Base-by-base conservation (phyloP, 2,329 filamentous ascomycete genomes). In the Blastomyces silverae region DNA sequence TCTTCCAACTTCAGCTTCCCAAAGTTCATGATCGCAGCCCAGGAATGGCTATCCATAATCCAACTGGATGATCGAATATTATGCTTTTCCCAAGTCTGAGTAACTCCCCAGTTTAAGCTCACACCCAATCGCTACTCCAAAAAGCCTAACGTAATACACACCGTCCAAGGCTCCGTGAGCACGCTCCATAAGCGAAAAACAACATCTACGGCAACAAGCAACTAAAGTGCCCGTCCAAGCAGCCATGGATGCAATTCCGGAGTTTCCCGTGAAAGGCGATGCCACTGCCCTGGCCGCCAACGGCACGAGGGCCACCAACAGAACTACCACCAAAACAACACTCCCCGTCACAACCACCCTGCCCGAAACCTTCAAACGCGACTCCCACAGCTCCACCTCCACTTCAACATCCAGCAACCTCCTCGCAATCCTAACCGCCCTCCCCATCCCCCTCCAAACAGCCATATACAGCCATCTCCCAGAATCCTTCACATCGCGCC, bases 401-500 rank as follows among this genome's bases (percentile, higher is more conserved):
- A 57, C 17, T 0, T 37, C 55, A 15, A 34, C 55, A n/a, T 57
- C 31, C 3, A 37, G 13, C 34, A 57, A n/a, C 55, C 20, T 57
- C n/a, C 31, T 25, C 56, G 31, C 56, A 13, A 11, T 2, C n/a
- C 20, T 42, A 15, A 2, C 34, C 34, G n/a, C 37, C n/a, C 56
- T 44, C 34, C 20, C 39, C 6, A 34, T 17, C 15, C 10, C 53
- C 17, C 15, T 42, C 42, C 56, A 55, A 56, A 44, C 50, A 22
- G 6, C n/a, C 44, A 58, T 56, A 17, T 7, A 7, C 46, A 17
- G 28, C 34, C 37, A 42, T 5, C 52, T 56, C 25, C 22, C 63
- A 11, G 11, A 48, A n/a, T 37, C 59, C 37, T 62, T 48, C 48
- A 60, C 57, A 17, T n/a, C 56, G 28, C 34, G 50, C 64, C 31